Base-by-base conservation (phyloP, 352 stramenopile species). In the Pythium rishiriense region DNA sequence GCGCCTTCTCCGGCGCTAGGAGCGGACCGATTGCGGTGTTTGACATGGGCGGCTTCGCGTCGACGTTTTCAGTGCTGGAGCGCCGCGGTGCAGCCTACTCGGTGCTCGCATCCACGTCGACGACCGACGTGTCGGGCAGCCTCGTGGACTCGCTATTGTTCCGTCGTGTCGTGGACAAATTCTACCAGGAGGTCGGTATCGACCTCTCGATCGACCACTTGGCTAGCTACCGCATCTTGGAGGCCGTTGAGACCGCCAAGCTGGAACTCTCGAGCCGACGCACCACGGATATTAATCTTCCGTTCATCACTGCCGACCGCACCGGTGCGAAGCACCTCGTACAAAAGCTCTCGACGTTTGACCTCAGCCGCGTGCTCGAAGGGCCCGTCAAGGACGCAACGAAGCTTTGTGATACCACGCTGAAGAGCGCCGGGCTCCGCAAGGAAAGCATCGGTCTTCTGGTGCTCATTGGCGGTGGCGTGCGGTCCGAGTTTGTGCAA, bases 231-330 rank as follows among this genome's bases (percentile, higher is more conserved):
- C 81, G 83, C 24, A 83, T 93, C 33, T 48, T 86, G 14, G 79
- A 93, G 28, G 79, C 83, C 6, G 79, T 88, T 0, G 79, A 93
- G 46, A 56, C 73, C n/a, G 83, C 83, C 11, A 93, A 93, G 67
- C 78, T 81, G 24, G 83, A 93, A 61, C 68, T 93, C 14, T 89
- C 79, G 19, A 80, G 66, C 41, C 73, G 74, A 1, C 55, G 55
- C 22, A 82, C 64, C 57, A 90, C 78, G 2, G 81, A 90, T 28
- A 75, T 91, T 41, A 89, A 93, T 59, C 69, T 93, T 0, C 83
- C 83, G 43, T 92, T 92, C 62, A 90, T 92, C 64, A 92, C 83
- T 0, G 83, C 83, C 2, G 76, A 93, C 57, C 66, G 68, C 22
- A 87, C 73, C 0, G 83, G 83, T 3, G 83, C 79, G 41, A 91